Base-by-base conservation (phyloP, 805 yeast genomes). In the Nakazawaea pomicola region DNA sequence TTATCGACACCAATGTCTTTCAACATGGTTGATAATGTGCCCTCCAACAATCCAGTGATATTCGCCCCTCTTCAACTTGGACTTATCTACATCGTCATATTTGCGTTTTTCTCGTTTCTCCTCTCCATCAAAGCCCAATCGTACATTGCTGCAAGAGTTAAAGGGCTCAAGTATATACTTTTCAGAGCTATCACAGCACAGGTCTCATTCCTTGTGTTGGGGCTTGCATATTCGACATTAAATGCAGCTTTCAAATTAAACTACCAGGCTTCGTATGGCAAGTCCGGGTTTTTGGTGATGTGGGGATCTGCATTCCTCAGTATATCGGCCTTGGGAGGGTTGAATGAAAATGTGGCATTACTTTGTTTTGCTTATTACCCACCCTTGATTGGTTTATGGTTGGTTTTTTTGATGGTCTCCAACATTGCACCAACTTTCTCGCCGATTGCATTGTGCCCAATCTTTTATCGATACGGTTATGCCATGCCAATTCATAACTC, bases 51-150 rank as follows among this genome's bases (percentile, higher is more conserved):
- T 49, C 64, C 74, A 2, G 77, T 74, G 4, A 54, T 79, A 11
- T 49, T 70, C 33, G 89, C 89, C 0, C 88, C 90, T 4, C 58
- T 78, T 4, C 91, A 83, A 56, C 80, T 84, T 45, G 93, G 93
- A 38, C 68, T 83, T 48, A 80, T 85, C 56, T 84, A 78, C 55
- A 65, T 83, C 55, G 71, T 85, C 51, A 78, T 85, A 55, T 57
- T 83, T 43, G 77, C 91, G 3, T 83, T 86, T 55, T 82, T 86
- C 70, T 81, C 79, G 49, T 71, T 82, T 50, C 72, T 68, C 58
- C 72, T 83, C 64, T 80, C 79, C 53, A 61, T 60, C 10, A 73
- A 72, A 17, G 50, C 80, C 14, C 83, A 84, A 54, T 63, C 60
- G 40, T 55, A 60, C 7, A 67, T 80, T 33, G 72, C 78, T 0